Conservation (phyloP, 2,329 filamentous ascomycete species). For the Fusarium sp. region DNA sequence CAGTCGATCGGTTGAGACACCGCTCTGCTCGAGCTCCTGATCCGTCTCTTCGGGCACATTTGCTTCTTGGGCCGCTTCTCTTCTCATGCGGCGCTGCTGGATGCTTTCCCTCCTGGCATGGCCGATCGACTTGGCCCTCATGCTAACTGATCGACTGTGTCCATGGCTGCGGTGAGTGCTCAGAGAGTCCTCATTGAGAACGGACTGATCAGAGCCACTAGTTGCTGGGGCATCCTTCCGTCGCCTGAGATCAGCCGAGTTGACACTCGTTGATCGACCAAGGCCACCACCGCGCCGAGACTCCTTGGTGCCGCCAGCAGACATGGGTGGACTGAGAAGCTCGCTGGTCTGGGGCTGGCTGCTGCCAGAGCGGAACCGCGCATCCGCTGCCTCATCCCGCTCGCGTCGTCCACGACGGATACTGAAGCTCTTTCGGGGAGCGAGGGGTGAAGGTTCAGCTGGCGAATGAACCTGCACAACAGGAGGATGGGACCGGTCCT, state of each 20-base stretch:
- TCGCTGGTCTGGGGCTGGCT: constrained; percentile 78
- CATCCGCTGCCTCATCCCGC: constrained; percentile 58
- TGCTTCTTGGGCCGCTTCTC: constrained; percentile 74
- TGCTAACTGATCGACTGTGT: constrained; percentile 67
- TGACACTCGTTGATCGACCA: constrained; percentile 89
- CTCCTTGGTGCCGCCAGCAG: constrained; percentile 63
- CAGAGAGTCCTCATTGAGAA: constrained; percentile 60
- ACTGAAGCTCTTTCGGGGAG: constrained; percentile 86
- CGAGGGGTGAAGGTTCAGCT: constrained; percentile 64
- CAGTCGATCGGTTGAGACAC: constrained; percentile 66
- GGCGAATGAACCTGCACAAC: constrained; percentile 81
- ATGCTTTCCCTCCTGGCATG: constrained; percentile 92
- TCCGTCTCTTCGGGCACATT: constrained; percentile 93
- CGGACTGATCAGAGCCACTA: constrained; percentile 80
- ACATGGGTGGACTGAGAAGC: constrained; percentile 75
- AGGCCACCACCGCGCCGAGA: constrained; percentile 70
- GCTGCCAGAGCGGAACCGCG: constrained; percentile 62
- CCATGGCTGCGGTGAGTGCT: constrained; percentile 60
- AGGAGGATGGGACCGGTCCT: constrained; percentile 73
- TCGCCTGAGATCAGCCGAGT: constrained; percentile 80
- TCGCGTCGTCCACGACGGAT: constrained; percentile 69
- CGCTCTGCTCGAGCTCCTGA: constrained; percentile 72
- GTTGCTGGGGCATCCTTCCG: constrained; percentile 76
- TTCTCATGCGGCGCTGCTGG: constrained; percentile 78
- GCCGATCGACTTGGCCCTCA: constrained; percentile 84